A percentile compares a stretch with the other conserved stretches of the same genome.
Conservation (phyloP, 169 alveolate species). For the Cyclospora cayetanensis region DNA sequence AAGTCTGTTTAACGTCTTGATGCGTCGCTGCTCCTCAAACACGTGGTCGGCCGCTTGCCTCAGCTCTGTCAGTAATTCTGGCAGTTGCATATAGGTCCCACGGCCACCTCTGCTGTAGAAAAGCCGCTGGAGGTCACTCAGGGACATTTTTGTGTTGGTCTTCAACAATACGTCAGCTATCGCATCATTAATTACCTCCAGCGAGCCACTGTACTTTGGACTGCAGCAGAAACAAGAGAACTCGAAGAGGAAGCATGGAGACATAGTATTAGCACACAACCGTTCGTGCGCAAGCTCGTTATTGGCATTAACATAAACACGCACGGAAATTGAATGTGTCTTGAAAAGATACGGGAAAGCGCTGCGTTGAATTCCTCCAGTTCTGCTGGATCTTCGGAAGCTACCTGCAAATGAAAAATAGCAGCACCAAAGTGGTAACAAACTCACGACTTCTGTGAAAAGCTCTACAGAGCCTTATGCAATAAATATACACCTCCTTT, state of each 20-base stretch:
- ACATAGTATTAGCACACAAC: neutral
- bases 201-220: neutral
- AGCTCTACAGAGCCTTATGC: no score
- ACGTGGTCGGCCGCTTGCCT: slow-evolving; percentile 12
- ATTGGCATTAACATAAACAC: neutral
- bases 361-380: slow-evolving; percentile 16
- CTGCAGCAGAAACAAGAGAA: neutral
- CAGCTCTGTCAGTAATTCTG: neutral
- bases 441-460: no score
- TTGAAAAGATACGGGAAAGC: neutral
- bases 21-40: slow-evolving; percentile 12
- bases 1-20: neutral
- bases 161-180: neutral
- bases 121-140: neutral
- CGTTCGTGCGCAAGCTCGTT: no score
- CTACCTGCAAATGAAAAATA: neutral
- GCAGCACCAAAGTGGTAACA: neutral
- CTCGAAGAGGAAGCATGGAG: neutral
- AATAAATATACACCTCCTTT: no score
- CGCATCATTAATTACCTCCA: slow-evolving; percentile 3
- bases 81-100: neutral
- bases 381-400: neutral
- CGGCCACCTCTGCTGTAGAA: neutral
- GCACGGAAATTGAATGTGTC: neutral
- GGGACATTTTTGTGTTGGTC: neutral